Conservation (phyloP, 495 filamentous ascomycete species). For the Aspergillus coremiiformis region DNA sequence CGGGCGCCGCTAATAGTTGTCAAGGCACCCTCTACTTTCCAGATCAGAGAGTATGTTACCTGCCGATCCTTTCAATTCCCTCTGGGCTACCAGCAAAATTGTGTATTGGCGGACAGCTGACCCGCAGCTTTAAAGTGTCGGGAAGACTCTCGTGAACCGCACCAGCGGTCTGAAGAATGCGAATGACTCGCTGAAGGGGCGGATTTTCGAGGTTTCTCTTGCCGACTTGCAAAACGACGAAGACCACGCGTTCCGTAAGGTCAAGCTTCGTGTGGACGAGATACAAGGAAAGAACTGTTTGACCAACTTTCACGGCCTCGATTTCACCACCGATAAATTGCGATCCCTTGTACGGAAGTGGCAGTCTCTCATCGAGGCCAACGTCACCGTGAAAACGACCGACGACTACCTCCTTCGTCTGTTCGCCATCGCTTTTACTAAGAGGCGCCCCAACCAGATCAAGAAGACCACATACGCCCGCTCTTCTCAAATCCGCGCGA, state of each 20-base stretch:
- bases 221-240: conserved; percentile 99
- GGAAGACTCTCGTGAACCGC: conserved; percentile 98
- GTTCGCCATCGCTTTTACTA: conserved; percentile 98
- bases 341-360: conserved; percentile 98
- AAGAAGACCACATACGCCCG: conserved; percentile 99
- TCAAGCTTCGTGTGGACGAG: conserved; percentile 97
- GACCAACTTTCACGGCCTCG: conserved; percentile 99
- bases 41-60: conserved; percentile 80
- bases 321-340: conserved; percentile 99
- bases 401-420: conserved; percentile 98
- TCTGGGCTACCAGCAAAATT: neutral
- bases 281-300: conserved; percentile 99
- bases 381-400: conserved; percentile 98
- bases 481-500: conserved; percentile 90
- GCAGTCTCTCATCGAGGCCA: conserved; percentile 98
- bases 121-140: conserved; percentile 56
- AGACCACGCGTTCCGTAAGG: conserved; percentile 98
- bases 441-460: conserved; percentile 96
- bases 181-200: conserved; percentile 96
- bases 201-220: conserved; percentile 97
- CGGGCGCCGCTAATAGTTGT: conserved; percentile 19
- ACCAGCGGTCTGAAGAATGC: conserved; percentile 99
- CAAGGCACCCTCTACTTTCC: conserved; percentile 91
- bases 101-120: conserved; percentile 13
- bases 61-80: neutral